Percentiles rank a stretch among this genome's conserved stretches.
phyloP scores from a whole-genome alignment of 352 stramenopile genomes.

The Phytophthora ohioensis region DNA sequence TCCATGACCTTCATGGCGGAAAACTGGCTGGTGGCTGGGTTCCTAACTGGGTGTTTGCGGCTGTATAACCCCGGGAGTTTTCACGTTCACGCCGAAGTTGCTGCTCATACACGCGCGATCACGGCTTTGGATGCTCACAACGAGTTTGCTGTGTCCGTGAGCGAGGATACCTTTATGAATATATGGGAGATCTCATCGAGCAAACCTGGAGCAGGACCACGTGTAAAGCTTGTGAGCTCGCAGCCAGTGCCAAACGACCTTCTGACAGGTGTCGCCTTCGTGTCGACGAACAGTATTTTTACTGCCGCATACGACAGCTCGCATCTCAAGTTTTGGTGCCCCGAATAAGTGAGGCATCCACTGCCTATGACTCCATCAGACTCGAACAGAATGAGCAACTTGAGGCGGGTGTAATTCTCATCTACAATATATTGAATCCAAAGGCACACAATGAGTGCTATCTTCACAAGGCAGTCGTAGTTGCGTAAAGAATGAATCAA shows the following conservation, averaged over 20 bases:
- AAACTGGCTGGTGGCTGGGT: slow-evolving; percentile 65
- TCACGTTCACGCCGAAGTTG: slow-evolving; percentile 67
- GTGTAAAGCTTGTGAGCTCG: slow-evolving; percentile 66
- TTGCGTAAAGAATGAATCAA: slow-evolving; percentile 1
- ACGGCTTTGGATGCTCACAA: slow-evolving; percentile 68
- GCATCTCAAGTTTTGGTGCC: slow-evolving; percentile 77
- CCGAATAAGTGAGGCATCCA: slow-evolving; percentile 44
- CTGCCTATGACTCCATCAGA: slow-evolving; percentile 1
- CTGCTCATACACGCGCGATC: slow-evolving; percentile 73
- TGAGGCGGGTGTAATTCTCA: slow-evolving; percentile 15
- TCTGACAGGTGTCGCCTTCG: slow-evolving; percentile 66
- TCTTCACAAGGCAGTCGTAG: too few relatives aligned
- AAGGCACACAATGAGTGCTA: neutral
- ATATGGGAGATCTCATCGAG: slow-evolving; percentile 63
- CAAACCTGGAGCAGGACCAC: slow-evolving; percentile 29
- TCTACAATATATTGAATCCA: slow-evolving; percentile 38
- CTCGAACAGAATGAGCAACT: slow-evolving; percentile 20
- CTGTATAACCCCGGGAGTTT: slow-evolving; percentile 64
- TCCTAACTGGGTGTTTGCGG: slow-evolving; percentile 65
- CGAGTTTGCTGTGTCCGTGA: slow-evolving; percentile 63
- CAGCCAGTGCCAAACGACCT: slow-evolving; percentile 72
- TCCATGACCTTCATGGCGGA: slow-evolving; percentile 63
- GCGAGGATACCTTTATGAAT: slow-evolving; percentile 85
- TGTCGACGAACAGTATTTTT: slow-evolving; percentile 54
- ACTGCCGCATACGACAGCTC: slow-evolving; percentile 72